These are phyloP conservation scores for Dioscorea zingiberensis DNA, from an alignment of 106 monocot genomes.

Conservation along the genomic window DNA sequence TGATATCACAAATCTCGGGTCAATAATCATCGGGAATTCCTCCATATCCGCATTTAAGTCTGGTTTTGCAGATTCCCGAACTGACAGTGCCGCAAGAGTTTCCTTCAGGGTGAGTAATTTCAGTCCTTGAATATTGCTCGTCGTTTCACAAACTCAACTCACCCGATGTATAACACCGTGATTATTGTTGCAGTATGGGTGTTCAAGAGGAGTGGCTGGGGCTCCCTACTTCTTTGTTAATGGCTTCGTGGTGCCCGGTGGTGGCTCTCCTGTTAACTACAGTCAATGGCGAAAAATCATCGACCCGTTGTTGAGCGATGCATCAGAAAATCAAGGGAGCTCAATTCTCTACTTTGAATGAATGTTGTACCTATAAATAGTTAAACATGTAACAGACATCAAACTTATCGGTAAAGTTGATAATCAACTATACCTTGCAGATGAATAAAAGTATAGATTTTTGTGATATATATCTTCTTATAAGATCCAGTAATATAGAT, in stretches of 20 bases:
- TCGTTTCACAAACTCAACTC: neutral
- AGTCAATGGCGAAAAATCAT: neutral
- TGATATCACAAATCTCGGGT: constrained; percentile 41
- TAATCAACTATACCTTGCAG: neutral
- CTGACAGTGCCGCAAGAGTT: constrained; percentile 22
- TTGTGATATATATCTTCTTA: neutral
- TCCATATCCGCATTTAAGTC: constrained; percentile 32
- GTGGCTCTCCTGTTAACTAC: constrained; percentile 2
- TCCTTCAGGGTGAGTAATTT: constrained; percentile 20
- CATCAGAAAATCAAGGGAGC: neutral
- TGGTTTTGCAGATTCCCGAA: constrained; percentile 42
- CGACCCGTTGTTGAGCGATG: neutral
- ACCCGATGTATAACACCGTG: neutral
- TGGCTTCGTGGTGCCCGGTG: constrained; percentile 1
- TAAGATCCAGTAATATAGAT: neutral
- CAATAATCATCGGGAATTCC: constrained; percentile 29
- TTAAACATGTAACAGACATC: neutral
- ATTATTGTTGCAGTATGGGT: constrained; percentile 3
- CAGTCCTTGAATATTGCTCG: neutral
- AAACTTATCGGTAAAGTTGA: neutral
- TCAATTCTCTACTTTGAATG: neutral
- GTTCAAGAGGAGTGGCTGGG: constrained; percentile 6
- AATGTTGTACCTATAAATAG: neutral
- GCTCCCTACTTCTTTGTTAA: constrained; percentile 10
- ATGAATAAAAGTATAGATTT: neutral